Percentiles rank a stretch among this genome's conserved stretches.
Conservation (phyloP, 2,329 filamentous ascomycete genomes). For the Tolypocladium tropicale region DNA sequence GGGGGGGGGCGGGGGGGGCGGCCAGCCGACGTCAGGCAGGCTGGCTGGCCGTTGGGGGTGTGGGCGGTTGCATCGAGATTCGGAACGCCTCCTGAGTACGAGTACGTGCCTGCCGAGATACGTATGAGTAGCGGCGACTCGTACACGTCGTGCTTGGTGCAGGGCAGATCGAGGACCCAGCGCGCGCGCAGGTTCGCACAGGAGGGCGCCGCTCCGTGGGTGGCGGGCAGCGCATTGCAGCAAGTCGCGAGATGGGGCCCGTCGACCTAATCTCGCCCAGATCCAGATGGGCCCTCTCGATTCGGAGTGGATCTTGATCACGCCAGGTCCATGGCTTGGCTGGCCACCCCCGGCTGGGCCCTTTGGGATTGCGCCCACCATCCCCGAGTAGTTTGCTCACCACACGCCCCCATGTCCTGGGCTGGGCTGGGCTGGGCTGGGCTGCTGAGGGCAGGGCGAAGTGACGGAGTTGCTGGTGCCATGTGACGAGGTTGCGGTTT, state of each 20-base stretch:
- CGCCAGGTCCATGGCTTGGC: constrained; percentile 5
- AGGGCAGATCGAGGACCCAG: background rate
- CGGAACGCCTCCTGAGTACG: background rate
- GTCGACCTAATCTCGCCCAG: constrained; percentile 11
- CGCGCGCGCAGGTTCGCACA: background rate
- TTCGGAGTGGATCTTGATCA: constrained; percentile 9
- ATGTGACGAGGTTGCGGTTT: background rate
- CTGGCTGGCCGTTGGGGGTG: background rate
- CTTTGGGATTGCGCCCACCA: background rate
- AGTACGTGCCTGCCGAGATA: background rate
- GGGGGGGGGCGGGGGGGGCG: background rate
- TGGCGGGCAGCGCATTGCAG: background rate
- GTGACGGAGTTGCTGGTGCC: background rate
- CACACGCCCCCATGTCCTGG: background rate
- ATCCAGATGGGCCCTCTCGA: constrained; percentile 8
- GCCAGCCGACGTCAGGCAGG: background rate
- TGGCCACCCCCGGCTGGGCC: background rate
- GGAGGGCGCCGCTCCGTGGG: background rate
- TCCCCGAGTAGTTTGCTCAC: background rate
- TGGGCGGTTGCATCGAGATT: background rate
- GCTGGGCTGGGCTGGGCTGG: too few relatives aligned
- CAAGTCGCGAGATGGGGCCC: background rate
- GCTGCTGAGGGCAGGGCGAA: background rate
- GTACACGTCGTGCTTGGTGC: background rate
- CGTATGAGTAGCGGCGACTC: background rate